Evolutionary conservation across 2,329 filamentous ascomycete species (phyloP), one percentile per base, ranked within the genome.

Genomic region (Samsoniella hepiali): DNA sequence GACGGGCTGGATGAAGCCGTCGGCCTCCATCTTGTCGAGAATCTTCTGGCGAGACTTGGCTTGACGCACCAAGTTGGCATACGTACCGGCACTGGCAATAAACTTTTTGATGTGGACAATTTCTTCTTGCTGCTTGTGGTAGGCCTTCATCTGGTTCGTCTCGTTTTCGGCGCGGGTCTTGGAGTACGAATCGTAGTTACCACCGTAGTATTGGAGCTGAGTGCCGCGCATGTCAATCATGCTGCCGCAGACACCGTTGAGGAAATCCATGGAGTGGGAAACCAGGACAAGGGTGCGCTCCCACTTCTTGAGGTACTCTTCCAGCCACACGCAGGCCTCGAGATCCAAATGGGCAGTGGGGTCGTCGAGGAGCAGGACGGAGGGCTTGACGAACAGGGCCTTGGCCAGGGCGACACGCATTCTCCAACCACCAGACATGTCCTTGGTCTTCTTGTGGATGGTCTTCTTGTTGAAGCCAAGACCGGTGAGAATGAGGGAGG

Each of bases 81-180:
- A 99, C 66, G 95, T 99, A 93, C 96, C 95, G 64, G 95, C 95
- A 66, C 94, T 97, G 74, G 96, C 95, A 77, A 99, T 99, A 85
- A 99, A 99, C 82, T 98, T 97, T 85, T 99, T 98, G 85, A 99
- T 99, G 84, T 99, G 96, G 70, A 88, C 86, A 77, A 99, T 99
- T 83, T 99, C 95, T 67, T 99, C 95, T 77, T 99, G 95, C 78
- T 99, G 95, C 85, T 99, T 99, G 78, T 91, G 84, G 83, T 99
- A 99, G 67, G 95, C 95, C 85, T 98, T 99, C 87, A 91, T 92
- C 84, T 99, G 95, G 83, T 99, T 99, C 78, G 89, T 88, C 81
- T 99, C 95, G 79, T 97, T 90, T 80, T 99, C 95, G 62, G 85
- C 81, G 67, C 94, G 88, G 59, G 94, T 98, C 91, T 98, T 99